Evolutionary conservation across 805 yeast species (phyloP).

Genomic region (Kluyveromyces dobzhanskii): DNA sequence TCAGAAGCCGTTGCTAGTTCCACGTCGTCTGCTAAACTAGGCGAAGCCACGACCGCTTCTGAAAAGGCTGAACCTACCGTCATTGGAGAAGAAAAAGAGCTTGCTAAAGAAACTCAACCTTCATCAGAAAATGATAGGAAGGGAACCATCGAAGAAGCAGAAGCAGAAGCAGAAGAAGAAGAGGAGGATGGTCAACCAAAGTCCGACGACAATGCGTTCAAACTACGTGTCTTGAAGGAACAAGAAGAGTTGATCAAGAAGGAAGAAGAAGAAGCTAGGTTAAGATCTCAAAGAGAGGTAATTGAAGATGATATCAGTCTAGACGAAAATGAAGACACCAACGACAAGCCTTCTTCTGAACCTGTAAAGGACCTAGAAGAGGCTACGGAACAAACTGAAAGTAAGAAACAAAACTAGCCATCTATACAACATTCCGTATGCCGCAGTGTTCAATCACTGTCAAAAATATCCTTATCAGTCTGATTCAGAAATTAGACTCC

Average conservation of each 20-base stretch:
- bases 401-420: too few species aligned
- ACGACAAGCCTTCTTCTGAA: too few species aligned
- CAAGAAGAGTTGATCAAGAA: constrained; percentile 78
- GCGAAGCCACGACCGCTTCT: constrained; percentile 5
- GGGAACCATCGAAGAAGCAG: constrained; percentile 7
- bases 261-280: constrained; percentile 73
- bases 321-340: constrained; percentile 31
- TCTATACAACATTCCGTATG: too few species aligned
- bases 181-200: constrained; percentile 6
- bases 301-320: constrained; percentile 31
- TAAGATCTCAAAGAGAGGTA: constrained; percentile 17
- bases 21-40: neutral
- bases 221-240: constrained; percentile 65
- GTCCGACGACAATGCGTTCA: constrained; percentile 45
- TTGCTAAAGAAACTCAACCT: constrained; percentile 1
- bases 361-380: too few species aligned
- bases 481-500: too few species aligned
- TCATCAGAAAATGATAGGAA: too few species aligned
- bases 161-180: constrained; percentile 5
- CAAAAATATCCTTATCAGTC: too few species aligned
- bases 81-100: constrained; percentile 3
- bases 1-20: neutral
- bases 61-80: neutral
- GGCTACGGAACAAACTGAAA: too few species aligned
- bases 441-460: too few species aligned